Conservation (phyloP, 1,284 basidiomycete species). For the Ceratobasidium sp. region DNA sequence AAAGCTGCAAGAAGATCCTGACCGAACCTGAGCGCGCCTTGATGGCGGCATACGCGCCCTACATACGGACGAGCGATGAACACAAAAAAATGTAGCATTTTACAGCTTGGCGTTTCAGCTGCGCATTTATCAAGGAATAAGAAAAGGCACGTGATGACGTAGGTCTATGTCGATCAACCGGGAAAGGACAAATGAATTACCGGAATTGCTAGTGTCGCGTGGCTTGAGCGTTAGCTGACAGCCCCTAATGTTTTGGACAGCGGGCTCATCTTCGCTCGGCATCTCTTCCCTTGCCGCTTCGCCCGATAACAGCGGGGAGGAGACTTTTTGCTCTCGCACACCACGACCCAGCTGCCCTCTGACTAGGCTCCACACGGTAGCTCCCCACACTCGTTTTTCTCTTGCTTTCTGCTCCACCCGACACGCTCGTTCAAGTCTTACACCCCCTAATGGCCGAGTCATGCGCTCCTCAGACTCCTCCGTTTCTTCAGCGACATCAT, state of each 20-base stretch:
- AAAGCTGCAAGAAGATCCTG: not conserved
- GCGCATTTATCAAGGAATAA: constrained; percentile 4
- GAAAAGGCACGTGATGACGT: constrained; percentile 6
- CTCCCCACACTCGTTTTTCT: constrained; percentile 15
- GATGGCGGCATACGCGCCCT: not conserved
- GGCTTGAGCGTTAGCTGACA: constrained; percentile 29
- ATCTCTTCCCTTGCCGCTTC: not conserved
- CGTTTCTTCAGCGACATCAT: not conserved
- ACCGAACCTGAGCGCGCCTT: constrained; percentile 7
- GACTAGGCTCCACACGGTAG: too few relatives aligned
- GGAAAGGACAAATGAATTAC: constrained; percentile 8
- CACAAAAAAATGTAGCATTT: not conserved
- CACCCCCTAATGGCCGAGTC: constrained; percentile 12
- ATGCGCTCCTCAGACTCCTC: constrained; percentile 14
- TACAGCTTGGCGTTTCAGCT: not conserved
- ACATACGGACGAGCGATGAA: not conserved
- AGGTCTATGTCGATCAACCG: not conserved
- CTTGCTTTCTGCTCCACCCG: not conserved
- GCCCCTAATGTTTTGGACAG: constrained; percentile 22
- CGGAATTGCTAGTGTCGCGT: not conserved
- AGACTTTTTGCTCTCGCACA: constrained; percentile 10
- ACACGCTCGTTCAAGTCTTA: too few relatives aligned
- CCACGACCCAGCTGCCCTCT: not conserved
- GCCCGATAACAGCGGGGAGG: not conserved
- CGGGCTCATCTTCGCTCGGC: not conserved